Percentiles rank a stretch among this genome's conserved stretches.
Evolutionary conservation across 2,329 filamentous ascomycete genomes (phyloP).

Genomic region (Colletotrichum higginsianum): DNA sequence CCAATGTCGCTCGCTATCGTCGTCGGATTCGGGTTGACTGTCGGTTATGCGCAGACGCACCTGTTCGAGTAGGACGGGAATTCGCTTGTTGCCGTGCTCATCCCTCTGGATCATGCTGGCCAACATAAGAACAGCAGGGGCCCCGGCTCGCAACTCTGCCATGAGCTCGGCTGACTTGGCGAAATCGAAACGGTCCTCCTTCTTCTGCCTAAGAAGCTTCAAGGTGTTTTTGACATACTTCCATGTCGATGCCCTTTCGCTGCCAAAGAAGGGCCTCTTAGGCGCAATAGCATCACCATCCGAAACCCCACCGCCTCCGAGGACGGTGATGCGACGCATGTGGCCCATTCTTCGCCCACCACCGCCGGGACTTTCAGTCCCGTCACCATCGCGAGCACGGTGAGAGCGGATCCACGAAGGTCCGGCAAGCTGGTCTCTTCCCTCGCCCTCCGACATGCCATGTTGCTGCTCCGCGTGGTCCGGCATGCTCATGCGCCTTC

Average conservation of each 20-base stretch:
- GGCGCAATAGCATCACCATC: slow-evolving; percentile 73
- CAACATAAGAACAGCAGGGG: slow-evolving; percentile 92
- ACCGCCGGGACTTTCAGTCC: slow-evolving; percentile 63
- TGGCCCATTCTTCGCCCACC: slow-evolving; percentile 69
- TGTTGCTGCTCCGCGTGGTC: slow-evolving; percentile 72
- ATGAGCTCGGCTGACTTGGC: slow-evolving; percentile 96
- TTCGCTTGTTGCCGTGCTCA: slow-evolving; percentile 94
- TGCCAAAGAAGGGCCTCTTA: slow-evolving; percentile 70
- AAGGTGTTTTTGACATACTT: slow-evolving; percentile 92
- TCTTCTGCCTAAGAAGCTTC: slow-evolving; percentile 83
- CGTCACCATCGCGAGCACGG: slow-evolving; percentile 59
- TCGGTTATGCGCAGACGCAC: slow-evolving; percentile 90
- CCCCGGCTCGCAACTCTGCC: slow-evolving; percentile 92
- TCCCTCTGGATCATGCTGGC: slow-evolving; percentile 99
- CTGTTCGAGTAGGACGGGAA: slow-evolving; percentile 95
- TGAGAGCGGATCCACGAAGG: slow-evolving; percentile 67
- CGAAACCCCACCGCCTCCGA: slow-evolving; percentile 75
- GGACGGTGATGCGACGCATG: slow-evolving; percentile 75
- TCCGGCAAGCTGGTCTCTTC: slow-evolving; percentile 72
- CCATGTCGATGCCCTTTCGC: slow-evolving; percentile 85
- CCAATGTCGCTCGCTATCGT: slow-evolving; percentile 79
- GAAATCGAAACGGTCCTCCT: slow-evolving; percentile 91
- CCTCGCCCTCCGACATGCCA: slow-evolving; percentile 83
- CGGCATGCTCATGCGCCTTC: slow-evolving; percentile 77
- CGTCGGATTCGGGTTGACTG: slow-evolving; percentile 78